Conservation (phyloP, 805 yeast species). For the Wickerhamomyces queroliae region DNA sequence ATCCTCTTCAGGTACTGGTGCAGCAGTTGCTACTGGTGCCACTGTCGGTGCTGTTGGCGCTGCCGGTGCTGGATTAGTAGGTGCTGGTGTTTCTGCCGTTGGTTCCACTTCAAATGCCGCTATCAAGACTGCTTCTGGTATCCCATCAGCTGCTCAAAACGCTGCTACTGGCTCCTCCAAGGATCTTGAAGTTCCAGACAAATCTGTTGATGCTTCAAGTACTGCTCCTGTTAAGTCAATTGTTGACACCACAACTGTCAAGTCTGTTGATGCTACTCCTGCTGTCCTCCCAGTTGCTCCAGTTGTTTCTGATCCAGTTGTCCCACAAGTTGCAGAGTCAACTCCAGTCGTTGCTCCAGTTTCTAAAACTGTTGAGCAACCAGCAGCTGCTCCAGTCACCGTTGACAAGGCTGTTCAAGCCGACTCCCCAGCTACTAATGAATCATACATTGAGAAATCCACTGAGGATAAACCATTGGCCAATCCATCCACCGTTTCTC, state of each 20-base stretch:
- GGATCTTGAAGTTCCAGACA: neutral
- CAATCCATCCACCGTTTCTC: too few relatives aligned
- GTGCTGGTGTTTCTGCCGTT: neutral
- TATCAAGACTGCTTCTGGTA: neutral
- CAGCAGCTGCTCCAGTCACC: neutral
- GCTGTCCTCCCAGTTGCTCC: neutral
- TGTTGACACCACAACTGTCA: too few relatives aligned
- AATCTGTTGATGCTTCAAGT: neutral
- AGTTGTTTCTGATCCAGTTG: neutral
- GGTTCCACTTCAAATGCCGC: neutral
- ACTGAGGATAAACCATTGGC: too few relatives aligned
- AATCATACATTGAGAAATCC: too few relatives aligned
- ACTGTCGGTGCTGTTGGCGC: neutral
- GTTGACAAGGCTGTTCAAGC: neutral
- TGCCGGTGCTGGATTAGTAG: slow-evolving; percentile 1
- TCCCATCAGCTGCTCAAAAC: neutral
- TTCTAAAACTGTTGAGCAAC: neutral
- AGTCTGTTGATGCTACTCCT: slow-evolving; percentile 2
- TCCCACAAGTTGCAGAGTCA: neutral
- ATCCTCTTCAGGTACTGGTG: neutral
- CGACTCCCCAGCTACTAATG: neutral
- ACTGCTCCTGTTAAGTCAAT: neutral
- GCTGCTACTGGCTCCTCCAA: neutral
- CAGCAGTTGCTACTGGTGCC: slow-evolving; percentile 4
- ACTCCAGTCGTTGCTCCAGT: neutral